phyloP scores from a whole-genome alignment of 1,139 yeast genomes.

The Yamadazyma kanchanaburiensis region DNA sequence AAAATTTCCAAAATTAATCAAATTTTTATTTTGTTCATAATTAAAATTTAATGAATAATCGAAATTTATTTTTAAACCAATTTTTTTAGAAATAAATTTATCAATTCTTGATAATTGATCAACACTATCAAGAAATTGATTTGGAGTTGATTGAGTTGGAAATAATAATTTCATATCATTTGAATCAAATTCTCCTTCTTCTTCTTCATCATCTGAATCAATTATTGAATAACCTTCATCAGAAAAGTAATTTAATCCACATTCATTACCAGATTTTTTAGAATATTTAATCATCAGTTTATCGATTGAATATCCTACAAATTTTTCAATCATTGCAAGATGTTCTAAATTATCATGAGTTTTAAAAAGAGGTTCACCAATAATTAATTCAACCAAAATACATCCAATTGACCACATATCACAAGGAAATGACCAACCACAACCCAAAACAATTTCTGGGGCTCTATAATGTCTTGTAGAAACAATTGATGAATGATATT shows the following conservation, averaged over 20 bases:
- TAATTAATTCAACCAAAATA: conserved; percentile 82
- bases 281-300: conserved; percentile 34
- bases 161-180: conserved; percentile 26
- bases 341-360: conserved; percentile 95
- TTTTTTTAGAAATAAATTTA: conserved; percentile 35
- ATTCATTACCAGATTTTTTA: conserved; percentile 38
- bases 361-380: conserved; percentile 94
- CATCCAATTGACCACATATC: conserved; percentile 98
- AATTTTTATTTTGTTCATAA: conserved; percentile 37
- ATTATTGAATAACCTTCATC: conserved; percentile 4
- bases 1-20: conserved; percentile 50
- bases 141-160: conserved; percentile 37
- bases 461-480: conserved; percentile 97
- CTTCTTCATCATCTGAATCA: conserved; percentile 20
- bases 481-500: conserved; percentile 88
- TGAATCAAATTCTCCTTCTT: conserved; percentile 18
- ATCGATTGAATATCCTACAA: conserved; percentile 48
- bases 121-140: conserved; percentile 52
- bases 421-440: conserved; percentile 91
- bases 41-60: conserved; percentile 40
- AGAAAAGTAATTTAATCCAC: conserved; percentile 41
- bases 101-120: conserved; percentile 51
- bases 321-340: conserved; percentile 88
- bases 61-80: conserved; percentile 41
- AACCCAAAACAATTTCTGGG: conserved; percentile 90